Evolutionary conservation across 78 protist genomes (phyloP).

Genomic region (Isochrysis galbana): DNA sequence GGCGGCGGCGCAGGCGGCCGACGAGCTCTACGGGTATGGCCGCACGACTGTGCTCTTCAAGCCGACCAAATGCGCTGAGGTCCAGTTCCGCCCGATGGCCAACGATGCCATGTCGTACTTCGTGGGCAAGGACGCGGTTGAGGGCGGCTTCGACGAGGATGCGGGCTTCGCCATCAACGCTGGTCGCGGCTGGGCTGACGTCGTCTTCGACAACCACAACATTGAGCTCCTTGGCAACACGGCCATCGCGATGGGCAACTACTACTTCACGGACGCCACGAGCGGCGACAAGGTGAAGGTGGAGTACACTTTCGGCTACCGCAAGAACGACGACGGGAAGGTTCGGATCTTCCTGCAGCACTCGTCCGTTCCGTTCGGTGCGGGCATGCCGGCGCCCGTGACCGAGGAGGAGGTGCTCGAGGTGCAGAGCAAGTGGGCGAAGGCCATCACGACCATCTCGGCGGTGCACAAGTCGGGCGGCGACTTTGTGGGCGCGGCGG

Average conservation of each 20-base stretch:
- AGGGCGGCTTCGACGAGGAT: neutral
- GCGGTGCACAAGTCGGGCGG: neutral
- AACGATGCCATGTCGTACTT: slow-evolving; percentile 15
- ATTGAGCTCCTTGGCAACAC: neutral
- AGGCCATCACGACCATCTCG: slow-evolving; percentile 6
- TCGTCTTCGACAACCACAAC: slow-evolving; percentile 32
- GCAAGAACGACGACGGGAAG: slow-evolving; percentile 1
- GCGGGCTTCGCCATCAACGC: too few relatives aligned
- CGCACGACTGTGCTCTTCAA: too few relatives aligned
- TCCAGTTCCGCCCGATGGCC: too few relatives aligned
- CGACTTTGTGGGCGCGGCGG: neutral
- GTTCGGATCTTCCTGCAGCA: slow-evolving; percentile 38
- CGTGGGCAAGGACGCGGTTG: neutral
- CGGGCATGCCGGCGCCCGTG: neutral
- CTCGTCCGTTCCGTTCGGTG: slow-evolving; percentile 14
- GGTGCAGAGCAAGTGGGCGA: neutral
- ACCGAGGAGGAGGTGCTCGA: slow-evolving; percentile 18
- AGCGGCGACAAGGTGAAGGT: neutral
- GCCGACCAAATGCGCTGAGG: too few relatives aligned
- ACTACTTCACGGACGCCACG: slow-evolving; percentile 9
- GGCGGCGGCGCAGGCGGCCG: slow-evolving; percentile 13
- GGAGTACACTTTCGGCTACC: slow-evolving; percentile 39
- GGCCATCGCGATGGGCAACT: slow-evolving; percentile 18
- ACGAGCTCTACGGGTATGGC: slow-evolving; percentile 1
- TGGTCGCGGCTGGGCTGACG: neutral